Percentiles rank a stretch among this genome's conserved stretches.
Evolutionary conservation across 805 yeast species (phyloP).

Genomic region (Barnettozyma siamensis): DNA sequence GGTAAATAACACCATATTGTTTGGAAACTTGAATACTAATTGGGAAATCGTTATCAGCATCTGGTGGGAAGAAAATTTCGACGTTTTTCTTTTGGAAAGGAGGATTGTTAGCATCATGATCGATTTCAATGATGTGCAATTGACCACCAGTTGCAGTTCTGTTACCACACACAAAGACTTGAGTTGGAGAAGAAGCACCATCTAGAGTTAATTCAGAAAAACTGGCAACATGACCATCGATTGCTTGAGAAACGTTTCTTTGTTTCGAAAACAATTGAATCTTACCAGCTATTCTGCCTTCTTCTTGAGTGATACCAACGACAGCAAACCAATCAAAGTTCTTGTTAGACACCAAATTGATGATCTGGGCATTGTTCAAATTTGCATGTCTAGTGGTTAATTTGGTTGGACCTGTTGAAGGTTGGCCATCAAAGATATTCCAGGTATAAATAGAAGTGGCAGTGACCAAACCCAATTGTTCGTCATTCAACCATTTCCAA

Average conservation of each 20-base stretch:
- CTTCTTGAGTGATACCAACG: slow-evolving; percentile 91
- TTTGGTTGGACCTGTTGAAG: slow-evolving; percentile 70
- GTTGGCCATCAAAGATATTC: slow-evolving; percentile 77
- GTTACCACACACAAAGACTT: slow-evolving; percentile 89
- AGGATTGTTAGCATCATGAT: slow-evolving; percentile 75
- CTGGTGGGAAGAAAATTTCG: slow-evolving; percentile 95
- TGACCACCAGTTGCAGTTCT: slow-evolving; percentile 72
- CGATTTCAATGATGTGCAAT: slow-evolving; percentile 92
- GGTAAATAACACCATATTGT: slow-evolving; percentile 79
- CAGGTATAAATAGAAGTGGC: slow-evolving; percentile 70
- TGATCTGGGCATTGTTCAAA: slow-evolving; percentile 77
- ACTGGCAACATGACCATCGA: slow-evolving; percentile 95
- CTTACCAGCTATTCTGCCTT: slow-evolving; percentile 92
- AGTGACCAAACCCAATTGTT: slow-evolving; percentile 78
- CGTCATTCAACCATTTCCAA: slow-evolving; percentile 88
- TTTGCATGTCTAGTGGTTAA: slow-evolving; percentile 81
- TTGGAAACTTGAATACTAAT: slow-evolving; percentile 83
- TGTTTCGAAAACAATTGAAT: slow-evolving; percentile 86
- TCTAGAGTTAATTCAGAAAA: slow-evolving; percentile 74
- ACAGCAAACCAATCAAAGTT: slow-evolving; percentile 89
- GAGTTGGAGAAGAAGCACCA: slow-evolving; percentile 64
- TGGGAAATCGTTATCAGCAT: slow-evolving; percentile 95
- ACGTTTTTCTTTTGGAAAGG: slow-evolving; percentile 91
- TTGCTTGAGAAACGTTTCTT: slow-evolving; percentile 90
- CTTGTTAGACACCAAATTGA: slow-evolving; percentile 79